Percentiles rank a stretch among this genome's conserved stretches.
These are phyloP conservation scores for Neofusicoccum parvum DNA, from an alignment of 2,329 filamentous ascomycete genomes.

Conservation along the genomic window DNA sequence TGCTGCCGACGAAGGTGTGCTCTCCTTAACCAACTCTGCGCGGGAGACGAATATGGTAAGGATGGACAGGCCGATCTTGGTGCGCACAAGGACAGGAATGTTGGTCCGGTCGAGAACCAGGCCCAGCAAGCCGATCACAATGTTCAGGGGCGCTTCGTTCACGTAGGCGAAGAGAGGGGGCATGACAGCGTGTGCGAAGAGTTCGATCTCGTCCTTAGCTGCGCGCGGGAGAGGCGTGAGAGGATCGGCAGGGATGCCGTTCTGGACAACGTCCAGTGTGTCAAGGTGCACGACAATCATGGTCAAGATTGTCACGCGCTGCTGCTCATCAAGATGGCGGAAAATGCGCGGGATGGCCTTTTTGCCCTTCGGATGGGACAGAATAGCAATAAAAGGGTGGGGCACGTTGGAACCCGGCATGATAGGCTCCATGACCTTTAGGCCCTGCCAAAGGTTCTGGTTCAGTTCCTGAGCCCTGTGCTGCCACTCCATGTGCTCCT, in stretches of 20 bases:
- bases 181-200: slow-evolving; percentile 87
- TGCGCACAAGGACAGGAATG: slow-evolving; percentile 80
- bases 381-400: slow-evolving; percentile 94
- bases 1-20: slow-evolving; percentile 64
- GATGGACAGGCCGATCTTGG: slow-evolving; percentile 84
- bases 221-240: slow-evolving; percentile 67
- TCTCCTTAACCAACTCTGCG: slow-evolving; percentile 89
- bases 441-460: slow-evolving; percentile 76
- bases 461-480: slow-evolving; percentile 72
- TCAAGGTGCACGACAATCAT: slow-evolving; percentile 96
- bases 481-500: slow-evolving; percentile 78
- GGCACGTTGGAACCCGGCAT: slow-evolving; percentile 58
- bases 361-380: slow-evolving; percentile 94
- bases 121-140: slow-evolving; percentile 86
- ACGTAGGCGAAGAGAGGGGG: slow-evolving; percentile 87
- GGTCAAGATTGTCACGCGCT: slow-evolving; percentile 91
- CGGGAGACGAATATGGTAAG: slow-evolving; percentile 93
- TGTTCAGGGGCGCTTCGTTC: slow-evolving; percentile 85
- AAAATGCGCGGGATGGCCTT: slow-evolving; percentile 94
- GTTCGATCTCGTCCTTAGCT: slow-evolving; percentile 87
- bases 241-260: slow-evolving; percentile 68
- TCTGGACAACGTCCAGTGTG: slow-evolving; percentile 83
- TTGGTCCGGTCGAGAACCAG: slow-evolving; percentile 81
- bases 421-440: slow-evolving; percentile 94
- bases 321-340: slow-evolving; percentile 86